Conservation (phyloP, 345 rosid genomes). For the Heritiera fomes region DNA sequence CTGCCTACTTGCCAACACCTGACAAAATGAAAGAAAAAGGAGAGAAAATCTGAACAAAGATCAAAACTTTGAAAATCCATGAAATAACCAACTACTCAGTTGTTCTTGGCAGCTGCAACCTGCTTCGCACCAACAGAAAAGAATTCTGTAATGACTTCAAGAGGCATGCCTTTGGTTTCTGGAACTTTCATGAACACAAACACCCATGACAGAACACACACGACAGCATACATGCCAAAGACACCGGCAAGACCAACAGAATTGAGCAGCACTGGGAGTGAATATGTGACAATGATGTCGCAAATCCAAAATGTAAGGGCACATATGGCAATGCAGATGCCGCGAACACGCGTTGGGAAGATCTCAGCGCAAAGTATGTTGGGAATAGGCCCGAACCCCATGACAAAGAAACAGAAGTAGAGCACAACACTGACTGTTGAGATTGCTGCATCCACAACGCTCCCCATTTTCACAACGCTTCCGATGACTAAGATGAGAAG, state of each 20-base stretch:
- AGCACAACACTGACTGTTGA: slow-evolving; percentile 67
- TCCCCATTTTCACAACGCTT: slow-evolving; percentile 53
- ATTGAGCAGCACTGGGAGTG: slow-evolving; percentile 80
- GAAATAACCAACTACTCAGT: slow-evolving; percentile 31
- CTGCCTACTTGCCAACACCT: slow-evolving; percentile 19
- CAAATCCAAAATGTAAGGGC: slow-evolving; percentile 86
- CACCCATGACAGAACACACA: slow-evolving; percentile 65
- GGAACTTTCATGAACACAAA: slow-evolving; percentile 84
- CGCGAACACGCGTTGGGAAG: slow-evolving; percentile 91
- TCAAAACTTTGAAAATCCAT: slow-evolving; percentile 26
- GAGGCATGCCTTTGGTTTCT: slow-evolving; percentile 98
- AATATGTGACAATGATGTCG: slow-evolving; percentile 77
- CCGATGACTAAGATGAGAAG: slow-evolving; percentile 62
- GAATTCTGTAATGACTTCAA: slow-evolving; percentile 93
- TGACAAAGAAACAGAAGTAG: slow-evolving; percentile 90
- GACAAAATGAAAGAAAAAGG: slow-evolving; percentile 8
- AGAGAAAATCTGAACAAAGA: slow-evolving; percentile 12
- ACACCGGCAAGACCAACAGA: slow-evolving; percentile 79
- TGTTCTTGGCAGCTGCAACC: slow-evolving; percentile 51
- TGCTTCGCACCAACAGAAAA: slow-evolving; percentile 82
- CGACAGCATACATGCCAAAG: slow-evolving; percentile 72
- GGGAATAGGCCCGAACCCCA: slow-evolving; percentile 97
- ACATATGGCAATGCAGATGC: slow-evolving; percentile 88
- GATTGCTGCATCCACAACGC: slow-evolving; percentile 57
- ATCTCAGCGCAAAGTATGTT: slow-evolving; percentile 96